These are phyloP conservation scores for Chalciporus sp. DNA, from an alignment of 1,284 basidiomycete species.

Conservation along the genomic window DNA sequence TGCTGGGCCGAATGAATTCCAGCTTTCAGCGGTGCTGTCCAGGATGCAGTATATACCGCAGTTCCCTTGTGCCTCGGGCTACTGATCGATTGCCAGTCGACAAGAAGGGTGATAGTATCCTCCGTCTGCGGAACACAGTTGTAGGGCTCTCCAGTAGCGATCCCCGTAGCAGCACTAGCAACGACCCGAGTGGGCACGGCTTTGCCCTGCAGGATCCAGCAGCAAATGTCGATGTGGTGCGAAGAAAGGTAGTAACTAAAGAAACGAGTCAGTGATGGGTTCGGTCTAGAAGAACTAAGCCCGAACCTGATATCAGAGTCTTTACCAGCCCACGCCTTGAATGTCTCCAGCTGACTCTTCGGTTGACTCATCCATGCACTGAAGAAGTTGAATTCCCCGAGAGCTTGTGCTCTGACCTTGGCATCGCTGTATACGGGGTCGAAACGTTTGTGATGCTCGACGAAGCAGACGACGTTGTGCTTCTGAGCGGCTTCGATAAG, in stretches of 20 bases:
- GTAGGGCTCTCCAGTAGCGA: constrained; percentile 84
- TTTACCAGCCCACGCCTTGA: constrained; percentile 92
- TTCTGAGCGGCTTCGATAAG: constrained; percentile 76
- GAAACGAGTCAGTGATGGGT: background rate
- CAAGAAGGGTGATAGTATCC: constrained; percentile 92
- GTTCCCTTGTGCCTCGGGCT: constrained; percentile 75
- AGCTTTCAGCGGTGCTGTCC: constrained; percentile 79
- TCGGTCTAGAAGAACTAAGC: background rate
- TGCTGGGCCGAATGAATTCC: constrained; percentile 87
- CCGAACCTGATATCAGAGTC: constrained; percentile 86
- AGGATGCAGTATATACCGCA: constrained; percentile 89
- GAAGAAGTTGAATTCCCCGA: constrained; percentile 94
- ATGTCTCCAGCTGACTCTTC: constrained; percentile 91
- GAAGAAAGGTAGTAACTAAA: constrained; percentile 89
- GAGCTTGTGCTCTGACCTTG: constrained; percentile 67
- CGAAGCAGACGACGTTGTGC: constrained; percentile 85
- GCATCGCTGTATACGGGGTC: constrained; percentile 95
- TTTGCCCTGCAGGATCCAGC: constrained; percentile 87
- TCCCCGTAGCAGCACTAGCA: constrained; percentile 86
- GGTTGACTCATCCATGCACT: constrained; percentile 94
- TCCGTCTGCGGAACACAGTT: constrained; percentile 85
- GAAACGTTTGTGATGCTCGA: constrained; percentile 88
- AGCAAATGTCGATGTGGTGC: constrained; percentile 90
- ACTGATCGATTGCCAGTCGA: constrained; percentile 85
- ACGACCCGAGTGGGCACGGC: constrained; percentile 82